Percentiles rank a stretch among this genome's conserved stretches.
Evolutionary conservation across 2,329 filamentous ascomycete genomes (phyloP).

Genomic region (Elsinoe australis): DNA sequence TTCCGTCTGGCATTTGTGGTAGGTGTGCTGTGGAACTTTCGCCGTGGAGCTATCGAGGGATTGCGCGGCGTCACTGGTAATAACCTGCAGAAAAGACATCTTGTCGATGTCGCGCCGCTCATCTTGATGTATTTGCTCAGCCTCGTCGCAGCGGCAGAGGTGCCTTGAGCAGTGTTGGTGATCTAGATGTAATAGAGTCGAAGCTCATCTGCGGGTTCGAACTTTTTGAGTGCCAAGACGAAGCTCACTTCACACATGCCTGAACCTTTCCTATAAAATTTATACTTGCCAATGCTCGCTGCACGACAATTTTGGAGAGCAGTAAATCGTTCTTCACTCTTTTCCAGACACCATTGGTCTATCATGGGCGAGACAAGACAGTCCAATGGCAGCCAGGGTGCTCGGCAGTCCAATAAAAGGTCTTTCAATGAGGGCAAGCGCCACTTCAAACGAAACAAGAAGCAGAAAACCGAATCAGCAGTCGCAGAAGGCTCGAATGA

Average conservation of each 20-base stretch:
- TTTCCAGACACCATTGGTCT: not conserved
- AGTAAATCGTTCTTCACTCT: not conserved
- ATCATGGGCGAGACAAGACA: slow-evolving; percentile 18
- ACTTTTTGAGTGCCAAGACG: slow-evolving; percentile 20
- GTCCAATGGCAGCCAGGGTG: not conserved
- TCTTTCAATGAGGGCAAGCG: slow-evolving; percentile 32
- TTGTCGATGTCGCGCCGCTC: slow-evolving; percentile 37
- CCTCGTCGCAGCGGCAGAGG: slow-evolving; percentile 8
- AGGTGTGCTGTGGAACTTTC: slow-evolving; percentile 37
- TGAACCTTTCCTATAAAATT: slow-evolving; percentile 7
- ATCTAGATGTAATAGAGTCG: not conserved
- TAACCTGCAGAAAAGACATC: slow-evolving; percentile 35
- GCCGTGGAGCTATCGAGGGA: slow-evolving; percentile 24
- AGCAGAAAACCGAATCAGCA: slow-evolving; percentile 39
- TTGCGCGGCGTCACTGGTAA: slow-evolving; percentile 26
- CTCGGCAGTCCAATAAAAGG: slow-evolving; percentile 26
- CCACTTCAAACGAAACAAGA: slow-evolving; percentile 40
- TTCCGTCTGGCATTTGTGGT: slow-evolving; percentile 32
- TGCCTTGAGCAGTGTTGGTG: not conserved
- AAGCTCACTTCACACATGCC: slow-evolving; percentile 13
- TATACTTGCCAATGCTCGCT: not conserved
- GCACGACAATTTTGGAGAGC: not conserved
- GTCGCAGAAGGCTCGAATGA: slow-evolving; percentile 42
- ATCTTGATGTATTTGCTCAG: slow-evolving; percentile 23
- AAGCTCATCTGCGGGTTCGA: slow-evolving; percentile 11